These are phyloP conservation scores for Nissolia schottii DNA, from an alignment of 306 rosid genomes.

Conservation along the genomic window DNA sequence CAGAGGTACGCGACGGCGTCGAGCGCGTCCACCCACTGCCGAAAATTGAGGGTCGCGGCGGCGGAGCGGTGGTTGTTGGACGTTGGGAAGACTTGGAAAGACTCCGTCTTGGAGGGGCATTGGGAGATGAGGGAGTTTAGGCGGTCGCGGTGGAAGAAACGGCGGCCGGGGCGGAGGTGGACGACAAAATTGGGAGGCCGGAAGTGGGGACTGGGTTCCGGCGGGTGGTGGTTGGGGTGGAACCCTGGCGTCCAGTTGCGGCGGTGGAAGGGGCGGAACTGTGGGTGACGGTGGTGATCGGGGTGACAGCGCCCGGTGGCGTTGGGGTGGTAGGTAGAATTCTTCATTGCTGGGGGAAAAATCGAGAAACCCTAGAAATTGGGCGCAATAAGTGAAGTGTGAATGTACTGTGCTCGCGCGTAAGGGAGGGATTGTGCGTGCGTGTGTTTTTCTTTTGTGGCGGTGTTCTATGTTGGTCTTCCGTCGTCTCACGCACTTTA, in stretches of 20 bases:
- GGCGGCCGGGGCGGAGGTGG: slow-evolving; percentile 29
- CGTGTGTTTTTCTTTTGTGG: too few relatives aligned
- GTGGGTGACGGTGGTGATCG: neutral
- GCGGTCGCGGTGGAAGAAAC: neutral
- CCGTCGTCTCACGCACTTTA: too few relatives aligned
- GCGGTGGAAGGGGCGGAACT: neutral
- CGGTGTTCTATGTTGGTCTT: too few relatives aligned
- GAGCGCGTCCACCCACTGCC: slow-evolving; percentile 49
- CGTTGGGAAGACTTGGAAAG: neutral
- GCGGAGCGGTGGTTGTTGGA: neutral
- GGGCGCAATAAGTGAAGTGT: neutral
- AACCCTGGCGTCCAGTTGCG: neutral
- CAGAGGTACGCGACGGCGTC: slow-evolving; percentile 59
- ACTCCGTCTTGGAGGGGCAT: slow-evolving; percentile 38
- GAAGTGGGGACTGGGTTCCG: neutral
- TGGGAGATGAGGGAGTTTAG: slow-evolving; percentile 35
- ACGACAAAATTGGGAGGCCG: slow-evolving; percentile 36
- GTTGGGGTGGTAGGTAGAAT: neutral
- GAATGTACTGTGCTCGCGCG: too few relatives aligned
- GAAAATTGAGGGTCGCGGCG: slow-evolving; percentile 41
- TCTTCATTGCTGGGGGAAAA: slow-evolving; percentile 39
- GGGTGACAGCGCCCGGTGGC: neutral
- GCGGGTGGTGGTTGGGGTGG: slow-evolving; percentile 21
- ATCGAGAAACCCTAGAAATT: slow-evolving; percentile 27
- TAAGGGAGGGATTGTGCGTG: neutral